Evolutionary conservation across 2,329 filamentous ascomycete species (phyloP), one percentile per base, ranked within the genome.

Genomic region (Lasiodiplodia citricola): DNA sequence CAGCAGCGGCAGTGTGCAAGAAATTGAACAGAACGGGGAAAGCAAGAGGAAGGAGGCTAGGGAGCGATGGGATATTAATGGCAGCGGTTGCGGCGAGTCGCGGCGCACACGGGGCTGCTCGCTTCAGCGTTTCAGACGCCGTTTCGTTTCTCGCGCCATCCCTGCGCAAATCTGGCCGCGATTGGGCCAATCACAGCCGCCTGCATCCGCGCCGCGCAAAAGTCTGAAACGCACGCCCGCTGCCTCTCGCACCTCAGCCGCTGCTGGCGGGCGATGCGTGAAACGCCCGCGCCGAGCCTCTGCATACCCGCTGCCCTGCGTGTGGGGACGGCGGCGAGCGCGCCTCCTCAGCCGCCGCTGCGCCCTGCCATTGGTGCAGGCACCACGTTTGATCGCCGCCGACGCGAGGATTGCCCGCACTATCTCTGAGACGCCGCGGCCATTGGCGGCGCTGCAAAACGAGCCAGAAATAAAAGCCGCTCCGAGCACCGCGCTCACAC

Each of bases 71-170:
- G 60, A 52, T 64, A 64, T 64, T 64, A 64, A 64, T 52, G 41
- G 31, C n/a, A 37, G 18, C n/a, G 37, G 28, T 14, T 35, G 31
- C 25, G n/a, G 58, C 58, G 44, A 35, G 41, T 63, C 58, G 41
- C 23, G n/a, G 13, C n/a, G 35, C 56, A 21, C 35, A 37, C 44
- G 58, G 38, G 16, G 58, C 58, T 51, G 60, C 60, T 64, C 60
- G 60, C 60, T 64, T 52, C 11, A n/a, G 28, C 47, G 60, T 64
- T 64, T 64, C 60, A 64, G 47, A 63, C 58, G 58, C 58, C 44
- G 60, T 54, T 64, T 64, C 60, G 60, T 64, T 64, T 64, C 60
- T 50, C 58, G 58, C 58, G 25, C 28, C n/a, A 64, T 64, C 60
- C 60, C 60, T 52, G 60, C 28, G 60, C 44, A 64, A 64, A 52